These are phyloP conservation scores for Talaromyces sp. DNA, from an alignment of 2,329 filamentous ascomycete genomes.

Conservation along the genomic window DNA sequence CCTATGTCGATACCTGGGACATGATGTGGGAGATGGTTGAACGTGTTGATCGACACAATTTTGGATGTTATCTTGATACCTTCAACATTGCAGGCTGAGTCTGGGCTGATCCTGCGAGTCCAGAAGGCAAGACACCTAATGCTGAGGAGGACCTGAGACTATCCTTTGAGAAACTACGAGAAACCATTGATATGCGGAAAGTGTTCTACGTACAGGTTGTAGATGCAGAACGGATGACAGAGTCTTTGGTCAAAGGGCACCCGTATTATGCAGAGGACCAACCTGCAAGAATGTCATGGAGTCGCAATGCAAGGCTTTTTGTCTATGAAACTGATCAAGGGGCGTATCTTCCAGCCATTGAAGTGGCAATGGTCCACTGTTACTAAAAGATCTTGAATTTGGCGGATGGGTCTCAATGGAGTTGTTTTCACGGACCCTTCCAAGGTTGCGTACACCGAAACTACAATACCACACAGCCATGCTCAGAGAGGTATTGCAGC, in stretches of 20 bases:
- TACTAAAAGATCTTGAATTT: slow-evolving; percentile 60
- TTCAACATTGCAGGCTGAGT: slow-evolving; percentile 69
- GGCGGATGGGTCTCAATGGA: slow-evolving; percentile 66
- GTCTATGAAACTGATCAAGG: slow-evolving; percentile 56
- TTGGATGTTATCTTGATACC: slow-evolving; percentile 69
- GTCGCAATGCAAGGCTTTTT: slow-evolving; percentile 64
- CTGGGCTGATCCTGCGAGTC: slow-evolving; percentile 60
- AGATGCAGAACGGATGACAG: slow-evolving; percentile 59
- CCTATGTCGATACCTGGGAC: slow-evolving; percentile 65
- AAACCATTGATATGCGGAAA: slow-evolving; percentile 55
- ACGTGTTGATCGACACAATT: slow-evolving; percentile 62
- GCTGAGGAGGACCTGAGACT: slow-evolving; percentile 51
- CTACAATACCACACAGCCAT: slow-evolving; percentile 51
- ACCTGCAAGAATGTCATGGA: slow-evolving; percentile 67
- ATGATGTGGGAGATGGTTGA: slow-evolving; percentile 62
- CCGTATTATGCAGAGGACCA: slow-evolving; percentile 54
- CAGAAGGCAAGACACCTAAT: slow-evolving; percentile 14
- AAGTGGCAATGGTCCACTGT: slow-evolving; percentile 55
- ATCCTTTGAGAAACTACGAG: slow-evolving; percentile 52
- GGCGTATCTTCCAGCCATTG: slow-evolving; percentile 60
- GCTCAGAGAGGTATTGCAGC: slow-evolving; percentile 46
- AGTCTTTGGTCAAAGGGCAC: slow-evolving; percentile 54
- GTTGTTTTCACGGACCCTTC: slow-evolving; percentile 59
- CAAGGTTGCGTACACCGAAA: slow-evolving; percentile 49
- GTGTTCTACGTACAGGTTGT: slow-evolving; percentile 71